Evolutionary conservation across 23 red algal genomes (phyloP), one percentile per base, ranked within the genome.

Genomic region (Agarophyton chilense): DNA sequence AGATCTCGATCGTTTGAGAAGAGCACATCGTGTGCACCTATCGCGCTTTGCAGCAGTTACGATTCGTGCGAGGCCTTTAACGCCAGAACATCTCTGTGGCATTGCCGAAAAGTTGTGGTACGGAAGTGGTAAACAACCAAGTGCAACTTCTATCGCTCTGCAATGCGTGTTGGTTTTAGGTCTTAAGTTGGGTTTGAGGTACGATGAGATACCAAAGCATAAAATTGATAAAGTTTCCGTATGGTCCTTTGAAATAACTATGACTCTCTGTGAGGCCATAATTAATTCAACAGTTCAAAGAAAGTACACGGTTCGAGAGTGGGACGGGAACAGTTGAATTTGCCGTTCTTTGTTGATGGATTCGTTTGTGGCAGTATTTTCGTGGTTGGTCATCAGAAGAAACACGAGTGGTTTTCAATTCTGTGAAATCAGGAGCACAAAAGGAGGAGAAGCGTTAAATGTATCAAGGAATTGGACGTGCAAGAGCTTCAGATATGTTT

Each of bases 271-370:
- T 56, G 52, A 56, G 19, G 8, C 52, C 3, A 56, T 11, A 25
- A 85, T 70, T 4, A 85, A 85, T 38, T 70, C 29, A 4, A 72
- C 81, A 10, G 60, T 32, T 41, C 81, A 62, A 38, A 24, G 38
- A 47, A 32, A 24, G 14, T 85, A 85, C 25, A 39, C 8, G 18
- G 10, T 85, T 4, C 28, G 81, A n/a, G 39, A 66, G 13, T 85
- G 81, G 81, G 36, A 43, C 0, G 32, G 60, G 12, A 85, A 72
- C 16, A 60, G 57, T 0, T 0, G 21, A 8, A 33, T 85, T 50
- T 0, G 58, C 22, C 22, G 44, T 36, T 85, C 81, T n/a, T 10
- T 45, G 4, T 52, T 67, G 10, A 66, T 85, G 34, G 81, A 85
- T 70, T 42, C 81, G 33, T 70, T 67, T 85, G 22, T 71, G 5